Evolutionary conservation across 306 rosid genomes (phyloP).

Genomic region (Trifolium subterraneum): DNA sequence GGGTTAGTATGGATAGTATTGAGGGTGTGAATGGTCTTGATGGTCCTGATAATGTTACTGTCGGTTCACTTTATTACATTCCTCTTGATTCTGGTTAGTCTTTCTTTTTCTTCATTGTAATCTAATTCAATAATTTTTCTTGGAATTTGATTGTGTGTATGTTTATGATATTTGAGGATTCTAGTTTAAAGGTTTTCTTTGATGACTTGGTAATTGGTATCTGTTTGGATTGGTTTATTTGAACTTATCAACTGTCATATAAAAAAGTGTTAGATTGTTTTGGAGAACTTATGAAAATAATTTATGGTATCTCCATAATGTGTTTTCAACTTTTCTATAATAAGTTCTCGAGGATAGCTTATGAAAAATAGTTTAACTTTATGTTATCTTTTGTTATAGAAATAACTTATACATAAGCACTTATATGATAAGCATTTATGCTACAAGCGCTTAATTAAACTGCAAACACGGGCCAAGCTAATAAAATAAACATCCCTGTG

Average conservation of each 20-base stretch:
- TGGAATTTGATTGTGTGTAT: neutral
- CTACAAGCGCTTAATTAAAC: neutral
- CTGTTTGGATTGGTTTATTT: neutral
- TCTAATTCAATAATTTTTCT: slow-evolving; percentile 19
- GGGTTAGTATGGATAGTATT: slow-evolving; percentile 95
- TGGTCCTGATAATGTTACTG: slow-evolving; percentile 84
- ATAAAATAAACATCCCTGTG: neutral
- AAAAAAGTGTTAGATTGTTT: neutral
- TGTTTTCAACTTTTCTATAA: neutral
- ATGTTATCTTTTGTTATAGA: neutral
- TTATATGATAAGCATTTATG: too few relatives aligned
- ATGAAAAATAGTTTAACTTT: neutral
- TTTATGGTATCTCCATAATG: neutral
- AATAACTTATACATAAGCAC: neutral
- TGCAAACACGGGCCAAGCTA: neutral
- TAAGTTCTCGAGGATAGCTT: neutral
- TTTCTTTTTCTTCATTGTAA: slow-evolving; percentile 22
- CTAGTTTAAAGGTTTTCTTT: neutral
- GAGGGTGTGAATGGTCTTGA: slow-evolving; percentile 78
- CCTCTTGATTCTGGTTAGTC: slow-evolving; percentile 91
- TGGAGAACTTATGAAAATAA: neutral
- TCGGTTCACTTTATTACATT: slow-evolving; percentile 81
- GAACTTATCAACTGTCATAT: neutral
- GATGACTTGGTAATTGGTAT: too few relatives aligned
- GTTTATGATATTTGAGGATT: slow-evolving; percentile 13